Evolutionary conservation across 306 rosid species (phyloP).

Genomic region (Castanea crenata): DNA sequence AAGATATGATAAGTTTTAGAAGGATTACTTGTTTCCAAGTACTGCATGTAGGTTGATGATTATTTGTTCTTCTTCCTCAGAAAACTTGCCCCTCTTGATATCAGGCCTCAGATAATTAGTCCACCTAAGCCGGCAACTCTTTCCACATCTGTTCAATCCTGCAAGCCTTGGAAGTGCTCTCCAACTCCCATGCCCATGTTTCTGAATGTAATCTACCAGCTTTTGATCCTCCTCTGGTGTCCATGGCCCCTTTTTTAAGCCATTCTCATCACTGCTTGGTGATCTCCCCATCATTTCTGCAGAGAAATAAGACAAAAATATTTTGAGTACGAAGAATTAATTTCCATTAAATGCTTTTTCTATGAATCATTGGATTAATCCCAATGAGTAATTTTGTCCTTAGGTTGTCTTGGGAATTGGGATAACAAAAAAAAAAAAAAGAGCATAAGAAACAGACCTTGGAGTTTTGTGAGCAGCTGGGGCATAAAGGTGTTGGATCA

Average conservation of each 20-base stretch:
- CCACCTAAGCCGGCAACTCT: slow-evolving; percentile 80
- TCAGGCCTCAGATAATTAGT: slow-evolving; percentile 76
- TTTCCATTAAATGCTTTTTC: neutral
- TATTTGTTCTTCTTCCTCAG: slow-evolving; percentile 50
- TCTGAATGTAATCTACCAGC: slow-evolving; percentile 46
- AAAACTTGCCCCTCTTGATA: slow-evolving; percentile 74
- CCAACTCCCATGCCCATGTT: slow-evolving; percentile 82
- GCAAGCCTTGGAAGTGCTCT: slow-evolving; percentile 74
- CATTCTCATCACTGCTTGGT: slow-evolving; percentile 19
- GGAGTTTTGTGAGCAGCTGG: no score
- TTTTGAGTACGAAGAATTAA: neutral
- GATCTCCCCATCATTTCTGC: slow-evolving; percentile 32
- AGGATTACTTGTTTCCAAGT: slow-evolving; percentile 71
- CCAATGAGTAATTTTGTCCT: no score
- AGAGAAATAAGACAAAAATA: neutral
- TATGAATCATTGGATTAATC: no score
- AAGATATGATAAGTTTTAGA: slow-evolving; percentile 3
- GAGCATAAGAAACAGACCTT: neutral
- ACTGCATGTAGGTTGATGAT: slow-evolving; percentile 65
- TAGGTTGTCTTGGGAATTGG: neutral
- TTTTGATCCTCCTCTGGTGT: slow-evolving; percentile 41
- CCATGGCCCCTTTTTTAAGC: slow-evolving; percentile 52
- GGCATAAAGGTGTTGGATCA: neutral
- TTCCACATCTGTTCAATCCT: slow-evolving; percentile 81
- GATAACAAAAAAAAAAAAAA: neutral